These are phyloP conservation scores for Casuarina equisetifolia DNA, from an alignment of 306 rosid species.

Conservation along the genomic window DNA sequence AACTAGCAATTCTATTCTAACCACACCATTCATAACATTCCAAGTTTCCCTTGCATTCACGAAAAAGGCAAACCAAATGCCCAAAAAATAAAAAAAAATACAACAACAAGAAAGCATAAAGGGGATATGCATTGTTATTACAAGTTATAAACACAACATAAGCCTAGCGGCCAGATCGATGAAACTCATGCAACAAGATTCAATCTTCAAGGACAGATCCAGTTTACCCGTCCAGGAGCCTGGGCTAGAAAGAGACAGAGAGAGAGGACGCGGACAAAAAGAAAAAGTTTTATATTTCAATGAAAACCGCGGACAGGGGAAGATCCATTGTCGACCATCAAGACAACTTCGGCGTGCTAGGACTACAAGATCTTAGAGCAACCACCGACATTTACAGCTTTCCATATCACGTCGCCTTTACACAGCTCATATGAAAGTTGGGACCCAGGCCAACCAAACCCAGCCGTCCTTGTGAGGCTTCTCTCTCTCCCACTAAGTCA, in stretches of 20 bases:
- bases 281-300: not conserved
- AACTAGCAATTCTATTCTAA: constrained; percentile 25
- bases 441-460: constrained; percentile 41
- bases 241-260: constrained; percentile 2
- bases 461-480: constrained; percentile 15
- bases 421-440: constrained; percentile 41
- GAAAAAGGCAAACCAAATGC: not conserved
- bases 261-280: not conserved
- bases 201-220: constrained; percentile 41
- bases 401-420: constrained; percentile 41
- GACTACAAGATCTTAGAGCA: constrained; percentile 37
- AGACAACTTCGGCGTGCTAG: constrained; percentile 34
- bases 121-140: not conserved
- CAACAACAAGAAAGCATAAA: constrained; percentile 5
- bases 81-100: not conserved
- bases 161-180: constrained; percentile 17
- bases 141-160: constrained; percentile 19
- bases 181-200: constrained; percentile 13
- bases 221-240: not conserved
- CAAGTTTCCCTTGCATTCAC: not conserved
- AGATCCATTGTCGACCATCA: constrained; percentile 37
- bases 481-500: constrained; percentile 10
- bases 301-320: not conserved
- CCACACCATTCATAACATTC: constrained; percentile 8
- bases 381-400: constrained; percentile 52